Percentiles rank a stretch among this genome's conserved stretches.
Conservation (phyloP, 2,329 filamentous ascomycete species). For the Annulohypoxylon truncatum region DNA sequence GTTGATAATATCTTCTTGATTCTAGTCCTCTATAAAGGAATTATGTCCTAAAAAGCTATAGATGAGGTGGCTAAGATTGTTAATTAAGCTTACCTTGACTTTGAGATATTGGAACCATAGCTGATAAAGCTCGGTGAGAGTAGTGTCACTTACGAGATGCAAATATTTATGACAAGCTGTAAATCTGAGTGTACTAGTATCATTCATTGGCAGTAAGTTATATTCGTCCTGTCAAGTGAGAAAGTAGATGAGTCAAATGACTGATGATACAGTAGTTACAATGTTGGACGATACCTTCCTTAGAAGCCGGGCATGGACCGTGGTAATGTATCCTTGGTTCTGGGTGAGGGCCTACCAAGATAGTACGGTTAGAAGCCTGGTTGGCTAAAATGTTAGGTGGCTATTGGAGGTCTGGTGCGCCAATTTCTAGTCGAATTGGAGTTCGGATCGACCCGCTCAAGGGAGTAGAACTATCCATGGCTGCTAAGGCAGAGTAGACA, state of each 20-base stretch:
- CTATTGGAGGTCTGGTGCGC: not conserved
- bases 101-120: conserved; percentile 12
- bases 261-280: not conserved
- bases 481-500: not conserved
- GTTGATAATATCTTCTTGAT: conserved; percentile 20
- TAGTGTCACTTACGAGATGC: conserved; percentile 5
- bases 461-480: not conserved
- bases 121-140: conserved; percentile 7
- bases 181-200: conserved; percentile 5
- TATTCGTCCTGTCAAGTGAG: not conserved
- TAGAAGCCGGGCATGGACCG: conserved; percentile 12
- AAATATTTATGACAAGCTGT: conserved; percentile 11
- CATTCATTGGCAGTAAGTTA: conserved; percentile 16
- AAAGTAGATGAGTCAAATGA: not conserved
- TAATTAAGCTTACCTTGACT: conserved; percentile 15
- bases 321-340: not conserved
- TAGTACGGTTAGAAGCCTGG: not conserved
- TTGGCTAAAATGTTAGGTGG: not conserved
- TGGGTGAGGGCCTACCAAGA: not conserved
- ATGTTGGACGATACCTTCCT: not conserved
- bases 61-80: not conserved
- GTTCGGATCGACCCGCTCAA: not conserved
- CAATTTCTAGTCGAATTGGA: not conserved
- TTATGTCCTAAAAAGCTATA: conserved; percentile 20
- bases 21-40: conserved; percentile 6